Evolutionary conservation across 768 basidiomycete species (phyloP), one percentile per base, ranked within the genome.

Genomic region (Pholiota microspora): DNA sequence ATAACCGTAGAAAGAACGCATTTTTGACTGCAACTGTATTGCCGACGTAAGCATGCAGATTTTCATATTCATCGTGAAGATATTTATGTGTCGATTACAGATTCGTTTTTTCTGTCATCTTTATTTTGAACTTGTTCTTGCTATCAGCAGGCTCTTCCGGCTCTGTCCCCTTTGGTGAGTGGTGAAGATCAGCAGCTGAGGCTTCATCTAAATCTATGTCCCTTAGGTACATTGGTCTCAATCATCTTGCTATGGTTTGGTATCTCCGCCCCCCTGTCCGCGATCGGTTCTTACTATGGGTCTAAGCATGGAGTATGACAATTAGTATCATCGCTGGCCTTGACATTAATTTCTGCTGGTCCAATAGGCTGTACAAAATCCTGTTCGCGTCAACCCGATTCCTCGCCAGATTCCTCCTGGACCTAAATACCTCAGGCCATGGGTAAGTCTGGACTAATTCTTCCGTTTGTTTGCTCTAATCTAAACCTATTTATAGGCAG

Each of bases 321-420:
- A 45, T 13, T 44, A 35, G n/a, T 13, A 44, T 29, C 24, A n/a
- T 24, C 8, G 15, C 12, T 51, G n/a, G 28, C 28, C 42, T 29
- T 64, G 57, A 40, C 46, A 59, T 23, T 53, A 35, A 23, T 18
- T 38, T 45, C 38, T 49, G 3, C 58, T 12, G 16, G 23, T 23
- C 16, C 40, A 42, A 23, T 42, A 95, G 92, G 77, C 73, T 25
- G 70, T 97, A 53, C 70, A 75, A n/a, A 83, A 94, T 65, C 95
- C 94, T 9, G 89, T 93, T 34, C 79, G 94, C 55, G 91, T 94
- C 27, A 92, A 96, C 60, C 88, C 84, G 53, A 98, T 98, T 54
- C 96, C 96, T 12, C 82, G 95, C n/a, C 96, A 98, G 68, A 94
- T 98, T 52, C 96, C 96, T 0, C 90, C 92, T 9, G 69, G 77